phyloP scores from a whole-genome alignment of 2,329 filamentous ascomycete species.

The Colletotrichum tropicicola region DNA sequence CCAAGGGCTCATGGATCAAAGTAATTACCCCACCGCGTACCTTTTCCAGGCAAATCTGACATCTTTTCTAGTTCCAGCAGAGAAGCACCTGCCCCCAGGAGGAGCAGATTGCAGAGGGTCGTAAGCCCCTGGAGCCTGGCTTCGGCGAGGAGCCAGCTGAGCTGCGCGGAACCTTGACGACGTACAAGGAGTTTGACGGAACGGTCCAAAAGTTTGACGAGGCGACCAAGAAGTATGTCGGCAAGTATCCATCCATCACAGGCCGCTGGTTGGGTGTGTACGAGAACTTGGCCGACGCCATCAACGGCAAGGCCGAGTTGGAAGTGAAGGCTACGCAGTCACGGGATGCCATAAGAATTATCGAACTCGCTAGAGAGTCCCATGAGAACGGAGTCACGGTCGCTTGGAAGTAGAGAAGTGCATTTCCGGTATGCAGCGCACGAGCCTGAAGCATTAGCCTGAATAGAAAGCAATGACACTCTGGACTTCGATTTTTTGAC shows the following conservation, averaged over 20 bases:
- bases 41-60: background rate
- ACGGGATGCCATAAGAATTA: constrained; percentile 48
- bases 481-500: too few relatives aligned
- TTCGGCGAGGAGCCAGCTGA: constrained; percentile 46
- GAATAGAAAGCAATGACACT: background rate
- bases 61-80: constrained; percentile 17
- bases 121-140: constrained; percentile 36
- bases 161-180: constrained; percentile 42
- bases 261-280: constrained; percentile 51
- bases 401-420: constrained; percentile 31
- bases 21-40: constrained; percentile 30
- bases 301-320: constrained; percentile 47
- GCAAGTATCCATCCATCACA: constrained; percentile 46
- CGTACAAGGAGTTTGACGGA: constrained; percentile 44
- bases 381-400: constrained; percentile 42
- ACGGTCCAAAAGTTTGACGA: constrained; percentile 40
- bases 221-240: constrained; percentile 42
- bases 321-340: constrained; percentile 48
- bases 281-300: constrained; percentile 48
- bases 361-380: constrained; percentile 52
- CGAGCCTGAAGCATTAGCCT: background rate
- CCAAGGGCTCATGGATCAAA: constrained; percentile 60
- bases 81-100: constrained; percentile 46
- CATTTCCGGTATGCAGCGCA: fast-evolving
- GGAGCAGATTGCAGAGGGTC: constrained; percentile 38